Evolutionary conservation across 208 protist genomes (phyloP).

Genomic region (Tritrichomonas foetus): DNA sequence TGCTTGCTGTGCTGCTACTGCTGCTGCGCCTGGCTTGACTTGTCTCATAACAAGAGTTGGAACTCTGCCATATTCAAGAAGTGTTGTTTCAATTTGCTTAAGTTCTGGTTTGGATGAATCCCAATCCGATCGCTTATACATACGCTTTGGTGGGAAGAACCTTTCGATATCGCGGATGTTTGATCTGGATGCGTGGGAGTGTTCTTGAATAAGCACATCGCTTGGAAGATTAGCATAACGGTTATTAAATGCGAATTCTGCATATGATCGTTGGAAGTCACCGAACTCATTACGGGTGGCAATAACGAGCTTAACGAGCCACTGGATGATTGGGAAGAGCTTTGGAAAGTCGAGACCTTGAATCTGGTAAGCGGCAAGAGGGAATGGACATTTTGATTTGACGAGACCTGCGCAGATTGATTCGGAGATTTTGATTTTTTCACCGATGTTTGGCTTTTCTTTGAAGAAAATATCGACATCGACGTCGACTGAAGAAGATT

Average conservation of each 20-base stretch:
- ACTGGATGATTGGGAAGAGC: constrained; percentile 55
- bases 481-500: constrained; percentile 45
- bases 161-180: background rate
- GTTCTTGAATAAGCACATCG: background rate
- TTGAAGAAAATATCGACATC: constrained; percentile 46
- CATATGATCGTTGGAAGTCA: background rate
- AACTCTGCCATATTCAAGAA: background rate
- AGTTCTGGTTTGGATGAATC: background rate
- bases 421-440: constrained; percentile 53
- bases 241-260: background rate
- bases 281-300: constrained; percentile 41
- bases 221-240: background rate
- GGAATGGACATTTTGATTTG: constrained; percentile 40
- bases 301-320: constrained; percentile 54
- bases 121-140: background rate
- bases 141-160: background rate
- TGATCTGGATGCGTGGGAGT: background rate
- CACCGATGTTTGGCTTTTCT: constrained; percentile 46
- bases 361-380: constrained; percentile 50
- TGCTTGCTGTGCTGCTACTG: background rate
- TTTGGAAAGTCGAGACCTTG: constrained; percentile 50
- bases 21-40: background rate
- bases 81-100: constrained; percentile 9
- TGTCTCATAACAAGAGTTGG: background rate
- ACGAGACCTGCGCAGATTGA: constrained; percentile 40